Conservation (phyloP, 1,139 yeast genomes). For the Pichia sp. region DNA sequence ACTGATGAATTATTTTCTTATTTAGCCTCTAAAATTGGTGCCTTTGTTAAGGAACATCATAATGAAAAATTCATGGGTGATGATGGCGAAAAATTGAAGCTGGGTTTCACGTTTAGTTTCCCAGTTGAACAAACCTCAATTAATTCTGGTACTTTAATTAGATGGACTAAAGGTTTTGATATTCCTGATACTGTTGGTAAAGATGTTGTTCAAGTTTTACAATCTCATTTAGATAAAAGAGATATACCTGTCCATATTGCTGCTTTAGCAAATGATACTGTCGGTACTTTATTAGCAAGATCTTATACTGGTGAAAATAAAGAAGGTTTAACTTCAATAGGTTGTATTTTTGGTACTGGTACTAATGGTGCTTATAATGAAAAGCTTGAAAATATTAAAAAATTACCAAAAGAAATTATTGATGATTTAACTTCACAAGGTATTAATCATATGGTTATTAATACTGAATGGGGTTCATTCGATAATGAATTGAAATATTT, state of each 20-base stretch:
- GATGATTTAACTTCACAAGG: conserved; percentile 39
- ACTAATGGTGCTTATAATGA: conserved; percentile 93
- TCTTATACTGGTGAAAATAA: conserved; percentile 72
- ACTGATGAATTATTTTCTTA: conserved; percentile 59
- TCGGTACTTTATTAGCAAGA: conserved; percentile 83
- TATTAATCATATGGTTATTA: conserved; percentile 73
- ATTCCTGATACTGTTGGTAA: conserved; percentile 77
- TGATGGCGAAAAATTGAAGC: conserved; percentile 40
- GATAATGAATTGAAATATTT: conserved; percentile 69
- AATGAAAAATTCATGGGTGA: conserved; percentile 32
- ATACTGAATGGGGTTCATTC: conserved; percentile 97
- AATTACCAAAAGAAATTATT: conserved; percentile 43
- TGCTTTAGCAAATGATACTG: conserved; percentile 92
- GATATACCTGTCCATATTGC: conserved; percentile 66
- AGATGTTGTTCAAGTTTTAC: conserved; percentile 72
- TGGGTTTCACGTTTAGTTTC: conserved; percentile 91
- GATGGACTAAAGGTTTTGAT: conserved; percentile 95
- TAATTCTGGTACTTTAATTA: conserved; percentile 67
- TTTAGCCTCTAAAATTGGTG: conserved; percentile 61
- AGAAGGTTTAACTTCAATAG: conserved; percentile 63
- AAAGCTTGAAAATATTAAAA: conserved; percentile 59
- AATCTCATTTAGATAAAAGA: conserved; percentile 54
- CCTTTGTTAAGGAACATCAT: conserved; percentile 62
- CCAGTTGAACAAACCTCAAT: conserved; percentile 83
- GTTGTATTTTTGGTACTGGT: conserved; percentile 93